phyloP scores from a whole-genome alignment of 1,284 basidiomycete genomes.

The Termitomyces sp. region DNA sequence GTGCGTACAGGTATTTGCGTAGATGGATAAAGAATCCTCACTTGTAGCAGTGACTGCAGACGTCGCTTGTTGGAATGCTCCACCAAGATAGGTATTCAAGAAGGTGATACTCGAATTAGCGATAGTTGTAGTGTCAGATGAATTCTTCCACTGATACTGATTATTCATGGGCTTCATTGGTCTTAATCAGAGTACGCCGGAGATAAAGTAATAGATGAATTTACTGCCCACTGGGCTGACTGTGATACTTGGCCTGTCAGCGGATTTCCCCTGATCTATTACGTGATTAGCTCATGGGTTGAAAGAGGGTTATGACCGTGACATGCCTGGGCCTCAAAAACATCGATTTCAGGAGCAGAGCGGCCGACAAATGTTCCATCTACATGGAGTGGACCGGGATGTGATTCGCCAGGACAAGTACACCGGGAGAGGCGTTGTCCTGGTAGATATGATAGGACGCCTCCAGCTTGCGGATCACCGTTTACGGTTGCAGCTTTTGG shows the following conservation, averaged over 20 bases:
- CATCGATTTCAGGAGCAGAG: constrained; percentile 75
- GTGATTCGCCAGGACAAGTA: constrained; percentile 68
- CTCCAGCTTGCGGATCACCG: constrained; percentile 41
- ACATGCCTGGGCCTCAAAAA: constrained; percentile 62
- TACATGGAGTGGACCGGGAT: constrained; percentile 67
- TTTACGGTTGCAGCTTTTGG: constrained; percentile 41
- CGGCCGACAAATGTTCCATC: constrained; percentile 69
- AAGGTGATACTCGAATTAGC: constrained; percentile 39
- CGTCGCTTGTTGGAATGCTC: constrained; percentile 63
- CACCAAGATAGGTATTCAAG: constrained; percentile 56
- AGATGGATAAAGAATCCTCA: constrained; percentile 19
- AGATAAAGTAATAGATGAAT: constrained; percentile 22
- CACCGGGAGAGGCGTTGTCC: constrained; percentile 78
- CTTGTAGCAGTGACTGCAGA: constrained; percentile 51
- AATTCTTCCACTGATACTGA: constrained; percentile 50
- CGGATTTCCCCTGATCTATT: constrained; percentile 32
- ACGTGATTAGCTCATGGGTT: constrained; percentile 19
- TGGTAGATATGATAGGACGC: constrained; percentile 58
- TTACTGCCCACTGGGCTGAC: constrained; percentile 67
- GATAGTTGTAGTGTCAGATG: constrained; percentile 45
- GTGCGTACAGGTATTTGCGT: not conserved
- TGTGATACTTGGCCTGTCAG: constrained; percentile 57
- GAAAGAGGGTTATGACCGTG: constrained; percentile 6
- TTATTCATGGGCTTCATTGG: constrained; percentile 53
- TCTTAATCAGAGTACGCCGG: not conserved